Base-by-base conservation (phyloP, 2,329 filamentous ascomycete genomes). In the Pseudopithomyces maydicus region DNA sequence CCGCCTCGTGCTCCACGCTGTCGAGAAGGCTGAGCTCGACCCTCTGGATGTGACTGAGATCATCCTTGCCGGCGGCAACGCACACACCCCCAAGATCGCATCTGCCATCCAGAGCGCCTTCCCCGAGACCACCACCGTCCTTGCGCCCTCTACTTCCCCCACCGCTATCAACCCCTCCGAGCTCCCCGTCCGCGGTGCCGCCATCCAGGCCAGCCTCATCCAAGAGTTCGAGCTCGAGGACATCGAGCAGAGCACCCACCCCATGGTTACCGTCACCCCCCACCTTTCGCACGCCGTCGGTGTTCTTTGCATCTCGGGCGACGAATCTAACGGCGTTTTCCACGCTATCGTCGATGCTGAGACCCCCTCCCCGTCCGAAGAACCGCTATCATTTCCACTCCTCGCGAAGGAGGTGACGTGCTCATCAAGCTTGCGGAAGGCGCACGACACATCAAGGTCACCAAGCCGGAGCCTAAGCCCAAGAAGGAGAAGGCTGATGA, bases 181-280 rank as follows among this genome's bases (percentile, higher is more conserved):
- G 81, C 85, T 97, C 54, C 83, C 89, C 69, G 90, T 91, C 61
- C 88, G 95, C 63, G 95, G 95, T 73, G 95, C 95, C 59, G 94
- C 95, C 32, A 92, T 99, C 69, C 95, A 99, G 80, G 95, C 95
- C 36, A 96, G 89, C 58, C 82, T 99, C 62, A 92, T 99, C 76
- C 88, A 93, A 77, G 94, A 97, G 78, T 99, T 96, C 78, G 95
- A 99, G 70, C 84, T 87, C 66, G 88, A 92, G 65, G 94, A 98
- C 74, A 96, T 99, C 67, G 91, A 96, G 75, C 93, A 97, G 83
- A 96, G 91, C 61, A 96, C 92, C 46, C 94, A 99, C 82, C 89
- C 95, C 51, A 91, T 92, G 74, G 92, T 99, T 63, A 97, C 94
- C 33, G 94, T 93, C 15, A 92, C 96, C 51, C 92, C 92, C 69